Conservation (phyloP, 1,284 basidiomycete species). For the Marasmius oreades region DNA sequence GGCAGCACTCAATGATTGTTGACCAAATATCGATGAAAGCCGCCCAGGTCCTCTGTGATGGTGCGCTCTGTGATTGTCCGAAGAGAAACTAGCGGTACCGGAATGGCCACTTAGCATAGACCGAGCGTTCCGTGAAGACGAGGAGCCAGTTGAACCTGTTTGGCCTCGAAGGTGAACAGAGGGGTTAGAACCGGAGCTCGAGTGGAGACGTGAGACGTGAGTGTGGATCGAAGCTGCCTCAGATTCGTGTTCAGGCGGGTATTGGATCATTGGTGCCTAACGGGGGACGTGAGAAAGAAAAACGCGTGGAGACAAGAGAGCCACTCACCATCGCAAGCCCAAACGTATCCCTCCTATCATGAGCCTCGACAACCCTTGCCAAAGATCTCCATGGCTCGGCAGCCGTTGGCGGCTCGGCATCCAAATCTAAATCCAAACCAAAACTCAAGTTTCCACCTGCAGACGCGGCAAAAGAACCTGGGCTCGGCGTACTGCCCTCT, state of each 20-base stretch:
- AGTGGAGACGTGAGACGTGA: conserved; percentile 49
- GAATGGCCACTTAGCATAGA: conserved; percentile 31
- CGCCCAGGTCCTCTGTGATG: background rate
- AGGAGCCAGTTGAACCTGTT: conserved; percentile 39
- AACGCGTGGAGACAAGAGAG: conserved; percentile 11
- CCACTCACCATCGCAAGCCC: conserved; percentile 43
- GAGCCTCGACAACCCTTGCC: conserved; percentile 28
- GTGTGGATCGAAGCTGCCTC: conserved; percentile 62
- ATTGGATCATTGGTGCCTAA: conserved; percentile 37
- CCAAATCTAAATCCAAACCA: conserved; percentile 35
- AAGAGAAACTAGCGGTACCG: background rate
- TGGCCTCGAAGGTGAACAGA: conserved; percentile 37
- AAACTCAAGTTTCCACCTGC: conserved; percentile 17
- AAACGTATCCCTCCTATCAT: conserved; percentile 51
- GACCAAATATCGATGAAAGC: background rate
- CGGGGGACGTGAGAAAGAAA: conserved; percentile 1
- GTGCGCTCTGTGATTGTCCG: conserved; percentile 16
- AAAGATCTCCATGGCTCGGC: conserved; percentile 54
- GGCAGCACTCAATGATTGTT: background rate
- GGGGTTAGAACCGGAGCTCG: conserved; percentile 47
- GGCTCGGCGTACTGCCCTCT: conserved; percentile 27
- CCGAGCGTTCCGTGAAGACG: conserved; percentile 45
- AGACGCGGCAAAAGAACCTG: conserved; percentile 24
- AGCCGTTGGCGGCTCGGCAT: conserved; percentile 60
- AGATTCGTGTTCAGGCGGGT: conserved; percentile 40